Percentiles rank a stretch among this genome's conserved stretches.
Evolutionary conservation across 495 filamentous ascomycete species (phyloP).

Genomic region (Aspergillus campestris): DNA sequence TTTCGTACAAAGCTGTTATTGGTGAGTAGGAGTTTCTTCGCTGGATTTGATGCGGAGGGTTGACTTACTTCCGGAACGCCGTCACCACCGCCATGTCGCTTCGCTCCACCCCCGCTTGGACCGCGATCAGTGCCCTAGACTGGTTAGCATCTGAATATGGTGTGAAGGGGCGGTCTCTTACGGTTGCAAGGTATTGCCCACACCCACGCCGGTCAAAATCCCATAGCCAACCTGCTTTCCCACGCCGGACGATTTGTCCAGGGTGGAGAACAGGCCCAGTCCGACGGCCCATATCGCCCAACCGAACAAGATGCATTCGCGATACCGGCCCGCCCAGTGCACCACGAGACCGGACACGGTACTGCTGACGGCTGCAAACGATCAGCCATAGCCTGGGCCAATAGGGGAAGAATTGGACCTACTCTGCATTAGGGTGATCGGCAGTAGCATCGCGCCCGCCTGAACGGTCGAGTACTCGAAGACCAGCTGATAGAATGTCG

Average conservation of each 20-base stretch:
- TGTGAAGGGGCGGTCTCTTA: conserved; percentile 6
- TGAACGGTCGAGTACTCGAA: conserved; percentile 44
- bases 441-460: conserved; percentile 44
- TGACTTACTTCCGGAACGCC: conserved; percentile 41
- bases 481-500: conserved; percentile 47
- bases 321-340: conserved; percentile 44
- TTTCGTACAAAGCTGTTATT: conserved; percentile 41
- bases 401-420: conserved; percentile 4
- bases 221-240: conserved; percentile 48
- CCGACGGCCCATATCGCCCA: conserved; percentile 46
- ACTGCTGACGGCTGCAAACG: conserved; percentile 33
- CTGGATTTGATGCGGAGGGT: neutral
- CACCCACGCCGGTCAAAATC: conserved; percentile 42
- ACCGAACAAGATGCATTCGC: conserved; percentile 44
- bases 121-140: conserved; percentile 34
- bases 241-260: conserved; percentile 38
- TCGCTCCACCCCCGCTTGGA: conserved; percentile 44
- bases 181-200: conserved; percentile 48
- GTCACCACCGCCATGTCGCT: conserved; percentile 49
- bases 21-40: conserved; percentile 3
- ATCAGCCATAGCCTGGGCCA: neutral
- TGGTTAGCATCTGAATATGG: neutral
- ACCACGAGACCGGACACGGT: conserved; percentile 45
- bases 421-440: conserved; percentile 45
- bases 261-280: conserved; percentile 44